Base-by-base conservation (phyloP, 805 yeast genomes). In the Kuraishia ogatae region DNA sequence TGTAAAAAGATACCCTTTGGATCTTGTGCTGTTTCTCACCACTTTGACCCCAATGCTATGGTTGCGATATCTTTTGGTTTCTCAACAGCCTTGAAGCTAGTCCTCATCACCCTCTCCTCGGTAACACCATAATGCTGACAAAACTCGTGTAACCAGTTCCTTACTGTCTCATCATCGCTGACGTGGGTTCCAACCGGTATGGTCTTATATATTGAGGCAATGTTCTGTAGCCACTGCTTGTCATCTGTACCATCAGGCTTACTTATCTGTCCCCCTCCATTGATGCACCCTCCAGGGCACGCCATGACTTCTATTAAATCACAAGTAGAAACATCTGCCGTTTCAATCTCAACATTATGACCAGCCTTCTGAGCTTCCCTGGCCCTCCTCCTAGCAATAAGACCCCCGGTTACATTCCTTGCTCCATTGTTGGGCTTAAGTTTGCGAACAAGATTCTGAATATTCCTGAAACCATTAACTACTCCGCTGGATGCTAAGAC, bases 291-390 rank as follows among this genome's bases (percentile, higher is more conserved):
- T 28, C 89, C 91, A 5, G 99, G 99, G 68, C 99, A 94, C 0
- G 99, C 99, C 97, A 91, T 93, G 50, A 94, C 87, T 64, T 94
- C 99, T 5, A 93, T 88, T 61, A 87, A 89, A 58, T 89, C 94
- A 61, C 88, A 84, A 48, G 72, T 75, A 35, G 80, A 69, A 0
- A 93, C 92, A 0, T 83, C 84, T 1, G 61, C 72, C 13, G 59
- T 58, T 19, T 55, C 59, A 6, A 13, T 28, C 17, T 20, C 49
- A 53, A 54, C 56, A 22, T 62, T 55, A 50, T 61, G 58, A 52
- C 66, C 54, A 47, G 50, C 60, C 56, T 58, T 62, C 51, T 58
- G 66, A 19, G 61, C 58, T 52, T 60, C 66, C 50, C 81, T 64
- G 1, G 77, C 79, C 49, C 77, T 65, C 53, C 83, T 67, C 50